These are phyloP conservation scores for Kappamyces sp. DNA, from an alignment of 192 early-diverging fungal species.

Conservation along the genomic window DNA sequence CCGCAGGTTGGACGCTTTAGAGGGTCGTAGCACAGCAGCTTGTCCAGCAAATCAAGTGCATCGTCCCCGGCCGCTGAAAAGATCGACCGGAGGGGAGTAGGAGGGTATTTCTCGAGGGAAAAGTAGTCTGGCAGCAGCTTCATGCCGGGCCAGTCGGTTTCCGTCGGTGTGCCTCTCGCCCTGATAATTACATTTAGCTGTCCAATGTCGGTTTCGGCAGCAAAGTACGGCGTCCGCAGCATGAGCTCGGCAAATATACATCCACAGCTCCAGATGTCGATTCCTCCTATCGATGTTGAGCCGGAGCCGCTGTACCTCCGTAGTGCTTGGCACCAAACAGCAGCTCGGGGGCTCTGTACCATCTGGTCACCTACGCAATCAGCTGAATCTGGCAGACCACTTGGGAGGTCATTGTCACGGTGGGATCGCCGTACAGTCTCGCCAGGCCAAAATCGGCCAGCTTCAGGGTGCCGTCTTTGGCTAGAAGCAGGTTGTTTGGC, in stretches of 20 bases:
- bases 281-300: too few relatives aligned
- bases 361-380: constrained; percentile 38
- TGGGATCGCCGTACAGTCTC: constrained; percentile 84
- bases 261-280: constrained; percentile 93
- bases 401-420: constrained; percentile 80
- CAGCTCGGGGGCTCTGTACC: constrained; percentile 96
- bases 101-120: constrained; percentile 66
- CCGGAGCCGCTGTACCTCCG: constrained; percentile 55
- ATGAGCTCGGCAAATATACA: constrained; percentile 98
- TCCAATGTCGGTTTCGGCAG: constrained; percentile 82
- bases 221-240: constrained; percentile 82
- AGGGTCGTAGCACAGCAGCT: constrained; percentile 84
- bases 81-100: constrained; percentile 59
- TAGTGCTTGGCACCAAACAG: constrained; percentile 85
- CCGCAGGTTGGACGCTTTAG: constrained; percentile 68
- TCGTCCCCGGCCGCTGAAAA: constrained; percentile 83
- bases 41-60: constrained; percentile 78
- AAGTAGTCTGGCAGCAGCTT: constrained; percentile 63
- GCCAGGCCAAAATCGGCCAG: constrained; percentile 98
- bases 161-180: constrained; percentile 76
- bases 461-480: constrained; percentile 81
- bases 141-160: constrained; percentile 76
- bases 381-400: constrained; percentile 53
- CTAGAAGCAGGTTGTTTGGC: constrained; percentile 48
- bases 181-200: constrained; percentile 82